Conservation (phyloP, 1,139 yeast genomes). For the Entelexis sorbosivorans region DNA sequence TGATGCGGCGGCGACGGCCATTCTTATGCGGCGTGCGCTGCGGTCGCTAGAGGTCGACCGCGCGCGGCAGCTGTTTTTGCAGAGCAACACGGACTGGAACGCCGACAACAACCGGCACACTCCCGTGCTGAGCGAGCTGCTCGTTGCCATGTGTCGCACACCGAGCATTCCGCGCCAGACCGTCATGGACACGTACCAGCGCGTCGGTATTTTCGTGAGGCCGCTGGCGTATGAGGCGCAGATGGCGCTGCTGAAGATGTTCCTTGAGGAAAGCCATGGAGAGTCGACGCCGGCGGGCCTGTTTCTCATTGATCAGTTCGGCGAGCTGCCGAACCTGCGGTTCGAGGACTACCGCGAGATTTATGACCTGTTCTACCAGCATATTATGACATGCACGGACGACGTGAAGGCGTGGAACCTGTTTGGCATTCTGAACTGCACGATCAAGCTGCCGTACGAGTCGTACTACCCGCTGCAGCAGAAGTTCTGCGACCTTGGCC, state of each 20-base stretch:
- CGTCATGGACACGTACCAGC: constrained; percentile 28
- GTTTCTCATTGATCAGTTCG: constrained; percentile 48
- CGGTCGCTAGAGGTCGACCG: constrained; percentile 23
- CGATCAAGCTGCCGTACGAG: constrained; percentile 51
- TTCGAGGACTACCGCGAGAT: constrained; percentile 31
- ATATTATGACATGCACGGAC: constrained; percentile 35
- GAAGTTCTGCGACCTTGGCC: constrained; percentile 45
- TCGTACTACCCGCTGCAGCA: constrained; percentile 50
- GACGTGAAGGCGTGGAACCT: constrained; percentile 52
- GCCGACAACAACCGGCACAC: constrained; percentile 30
- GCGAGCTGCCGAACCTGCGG: constrained; percentile 36
- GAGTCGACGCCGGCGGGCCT: constrained; percentile 34
- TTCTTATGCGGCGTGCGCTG: constrained; percentile 27
- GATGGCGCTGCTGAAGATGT: constrained; percentile 38
- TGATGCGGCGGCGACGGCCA: constrained; percentile 26
- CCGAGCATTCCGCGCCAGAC: constrained; percentile 26
- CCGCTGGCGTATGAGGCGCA: constrained; percentile 37
- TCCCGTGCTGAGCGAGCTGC: constrained; percentile 30
- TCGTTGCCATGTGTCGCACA: constrained; percentile 26
- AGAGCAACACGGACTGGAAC: constrained; percentile 40
- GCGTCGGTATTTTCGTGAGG: constrained; percentile 35
- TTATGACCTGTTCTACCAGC: constrained; percentile 39
- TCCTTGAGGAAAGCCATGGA: constrained; percentile 32
- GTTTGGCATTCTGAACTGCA: constrained; percentile 48
- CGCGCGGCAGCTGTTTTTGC: constrained; percentile 33